Base-by-base conservation (phyloP, 768 basidiomycete species). In the Mycena haematopus region DNA sequence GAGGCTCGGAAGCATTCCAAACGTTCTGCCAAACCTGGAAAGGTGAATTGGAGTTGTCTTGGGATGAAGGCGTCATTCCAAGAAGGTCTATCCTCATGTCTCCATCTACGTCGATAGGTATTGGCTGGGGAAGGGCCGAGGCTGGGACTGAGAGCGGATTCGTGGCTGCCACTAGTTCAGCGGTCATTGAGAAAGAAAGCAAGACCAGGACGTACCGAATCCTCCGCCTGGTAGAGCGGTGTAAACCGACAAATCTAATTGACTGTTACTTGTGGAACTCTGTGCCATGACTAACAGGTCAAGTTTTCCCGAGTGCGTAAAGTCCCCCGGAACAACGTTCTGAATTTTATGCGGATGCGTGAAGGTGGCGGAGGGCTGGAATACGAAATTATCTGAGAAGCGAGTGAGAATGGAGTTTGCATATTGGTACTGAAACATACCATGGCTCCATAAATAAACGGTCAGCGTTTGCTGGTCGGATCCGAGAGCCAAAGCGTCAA, bases 241-340 rank as follows among this genome's bases (percentile, higher is more conserved):
- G 74, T 95, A 96, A 10, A 98, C 72, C 15, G 78, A 79, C 76
- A 96, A 82, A 31, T 88, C 85, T 36, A 93, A 73, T 58, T 83
- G 84, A 64, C 11, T 33, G 36, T 70, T 79, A 53, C 67, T 79
- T 45, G 69, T 78, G 52, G 71, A 74, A 65, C 82, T 81, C 58
- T 87, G 80, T 45, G 88, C 86, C 92, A 98, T 95, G 49, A 99
- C 86, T 1, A 99, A 85, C 1, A 97, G 71, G 75, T 99, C 97
- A 5, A 99, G 82, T 68, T 86, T 89, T 31, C 97, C 97, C 59
- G 95, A 91, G 71, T 95, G 91, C 25, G 95, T 91, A 71, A 91
- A 97, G 76, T 99, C 97, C 22, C 92, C 93, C 0, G 96, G 95
- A 11, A 99, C 85, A 53, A 96, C 88, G 71, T 97, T 97, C 63